Base-by-base conservation (phyloP, 2,329 filamentous ascomycete species). In the Elsinoe batatas region DNA sequence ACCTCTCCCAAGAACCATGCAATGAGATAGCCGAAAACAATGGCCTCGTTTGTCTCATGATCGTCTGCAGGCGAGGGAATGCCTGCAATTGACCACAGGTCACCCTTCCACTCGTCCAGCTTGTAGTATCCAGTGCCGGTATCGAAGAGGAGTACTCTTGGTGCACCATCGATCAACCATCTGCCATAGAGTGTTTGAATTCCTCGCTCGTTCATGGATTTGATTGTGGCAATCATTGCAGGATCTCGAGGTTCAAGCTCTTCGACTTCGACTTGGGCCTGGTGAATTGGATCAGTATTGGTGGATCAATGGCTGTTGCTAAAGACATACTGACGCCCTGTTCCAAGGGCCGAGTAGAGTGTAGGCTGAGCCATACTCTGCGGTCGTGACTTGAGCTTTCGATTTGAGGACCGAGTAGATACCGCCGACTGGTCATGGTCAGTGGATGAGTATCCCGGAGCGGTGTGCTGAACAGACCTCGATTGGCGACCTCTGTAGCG, bases 371-470 rank as follows among this genome's bases (percentile, higher is more conserved):
- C 93, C 93, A 93, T 97, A 98, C 73, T 98, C 93, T 59, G 90
- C 90, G 0, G 91, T 96, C 42, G 93, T 97, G 59, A 97, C 93
- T 51, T 93, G 91, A 36, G 93, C 91, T 74, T 98, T 98, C 59
- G 93, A 98, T 74, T 98, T 98, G 74, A 98, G 84, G 62, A 98
- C 93, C 13, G 91, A 97, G 78, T 98, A 98, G 74, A 98, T 98
- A 65, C 93, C 93, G 68, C 93, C 93, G 59, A 98, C 93, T 94
- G 62, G 17, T 40, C 35, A 6, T 50, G 63, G 44, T 64, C 59
- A 37, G 56, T 43, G 7, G 8, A 30, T 32, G 26, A 12, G 58
- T 67, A 57, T 66, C 61, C 36, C 57, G 35, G 44, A 37, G 32
- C 17, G 42, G 49, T 10, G 13, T 17, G 17, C n/a, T 12, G 6